These are phyloP conservation scores for Kodamaea leandrae DNA, from an alignment of 805 yeast species.

Conservation along the genomic window DNA sequence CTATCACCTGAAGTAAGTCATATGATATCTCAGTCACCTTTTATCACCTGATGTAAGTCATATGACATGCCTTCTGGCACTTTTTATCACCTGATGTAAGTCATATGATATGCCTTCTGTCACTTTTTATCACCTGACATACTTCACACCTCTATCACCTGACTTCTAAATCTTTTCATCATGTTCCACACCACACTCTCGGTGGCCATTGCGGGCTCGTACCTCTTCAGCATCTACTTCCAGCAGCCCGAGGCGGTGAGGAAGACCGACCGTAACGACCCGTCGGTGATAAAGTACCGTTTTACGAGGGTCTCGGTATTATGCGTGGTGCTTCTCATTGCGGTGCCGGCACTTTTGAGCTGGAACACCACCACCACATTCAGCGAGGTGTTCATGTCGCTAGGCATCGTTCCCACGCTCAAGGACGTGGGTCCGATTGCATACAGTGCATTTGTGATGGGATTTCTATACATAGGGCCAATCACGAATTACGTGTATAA, in stretches of 20 bases:
- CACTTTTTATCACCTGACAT: too few relatives aligned
- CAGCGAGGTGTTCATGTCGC: slow-evolving; percentile 11
- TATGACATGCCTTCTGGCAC: too few relatives aligned
- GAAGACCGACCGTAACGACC: slow-evolving; percentile 40
- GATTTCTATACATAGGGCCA: slow-evolving; percentile 21
- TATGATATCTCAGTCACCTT: too few relatives aligned
- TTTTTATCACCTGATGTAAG: too few relatives aligned
- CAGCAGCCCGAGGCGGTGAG: slow-evolving; percentile 21
- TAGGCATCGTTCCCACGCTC: slow-evolving; percentile 39
- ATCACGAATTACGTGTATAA: slow-evolving; percentile 14
- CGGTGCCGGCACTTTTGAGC: slow-evolving; percentile 29
- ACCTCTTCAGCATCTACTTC: slow-evolving; percentile 44
- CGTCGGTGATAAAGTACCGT: slow-evolving; percentile 41
- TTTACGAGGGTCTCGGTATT: slow-evolving; percentile 34
- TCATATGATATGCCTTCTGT: too few relatives aligned
- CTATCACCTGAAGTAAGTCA: too few relatives aligned
- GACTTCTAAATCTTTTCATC: slow-evolving; percentile 1
- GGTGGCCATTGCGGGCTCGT: slow-evolving; percentile 39
- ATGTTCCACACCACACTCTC: slow-evolving; percentile 18
- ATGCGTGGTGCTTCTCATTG: slow-evolving; percentile 27
- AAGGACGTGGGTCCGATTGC: slow-evolving; percentile 16
- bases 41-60: too few relatives aligned
- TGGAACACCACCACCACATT: slow-evolving; percentile 4
- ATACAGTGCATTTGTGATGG: slow-evolving; percentile 12
- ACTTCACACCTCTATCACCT: too few relatives aligned